Evolutionary conservation across 2,329 filamentous ascomycete species (phyloP), one percentile per base, ranked within the genome.

Genomic region (Pseudogymnoascus sp.): DNA sequence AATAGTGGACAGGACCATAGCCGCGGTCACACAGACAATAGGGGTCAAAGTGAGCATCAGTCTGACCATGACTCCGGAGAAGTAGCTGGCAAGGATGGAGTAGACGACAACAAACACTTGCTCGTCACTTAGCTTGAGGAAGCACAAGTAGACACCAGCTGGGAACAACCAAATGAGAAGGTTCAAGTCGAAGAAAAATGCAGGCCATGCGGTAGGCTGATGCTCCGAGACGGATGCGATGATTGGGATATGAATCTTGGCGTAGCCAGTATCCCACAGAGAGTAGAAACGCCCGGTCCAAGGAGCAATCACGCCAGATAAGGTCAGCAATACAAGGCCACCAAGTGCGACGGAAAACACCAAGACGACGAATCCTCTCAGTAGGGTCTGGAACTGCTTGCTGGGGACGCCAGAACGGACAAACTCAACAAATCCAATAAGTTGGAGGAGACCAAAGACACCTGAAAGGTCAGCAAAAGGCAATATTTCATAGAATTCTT

Each of bases 171-270:
- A 99, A 77, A 99, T 96, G 70, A 99, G 83, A 79, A 99, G 86
- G 79, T 96, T 97, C 68, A 99, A 81, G 71, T 99, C 94, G 75
- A 99, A 99, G 80, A 99, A 99, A 82, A 97, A 99, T 14, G 95
- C 91, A 2, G 94, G 94, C 94, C 94, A 99, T 43, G 94, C 94
- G 37, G 94, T 99, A 60, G 94, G 94, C 78, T 99, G 94, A 78
- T 99, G 94, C 78, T 99, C 94, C 1, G 94, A 99, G 54, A 99
- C 94, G n/a, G 94, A 99, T 3, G 94, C 94, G 74, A 99, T 99
- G 72, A 99, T 99, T 64, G 94, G 94, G 72, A 99, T 99, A 72
- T 99, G 94, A 65, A 97, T 95, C 81, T 99, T 99, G 70, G 94
- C 94, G 73, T 99, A 99, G 69, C 91, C 89, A 5, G 94, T 99